Evolutionary conservation across 345 rosid species (phyloP), one percentile per base, ranked within the genome.

Genomic region (Rhodamnia rubescens): DNA sequence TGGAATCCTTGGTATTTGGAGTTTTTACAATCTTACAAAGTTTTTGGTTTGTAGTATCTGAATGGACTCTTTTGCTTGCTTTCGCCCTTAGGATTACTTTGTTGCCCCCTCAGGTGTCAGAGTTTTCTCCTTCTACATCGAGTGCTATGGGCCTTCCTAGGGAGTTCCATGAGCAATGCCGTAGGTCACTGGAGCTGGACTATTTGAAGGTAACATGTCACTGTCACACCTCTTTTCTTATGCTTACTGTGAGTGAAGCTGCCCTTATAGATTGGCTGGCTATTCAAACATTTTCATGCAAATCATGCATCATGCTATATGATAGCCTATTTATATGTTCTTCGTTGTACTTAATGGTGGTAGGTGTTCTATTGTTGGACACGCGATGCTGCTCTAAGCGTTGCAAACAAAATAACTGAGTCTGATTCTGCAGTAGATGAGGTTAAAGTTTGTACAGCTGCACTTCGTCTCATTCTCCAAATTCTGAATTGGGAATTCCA

Each of bases 71-170:
- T 61, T 84, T 57, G 51, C 21, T 57, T 54, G 69, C 78, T 84
- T 56, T 84, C 11, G 3, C 80, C 80, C 80, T 69, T 36, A 69
- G 80, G 47, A 69, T 69, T 69, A 69, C 26, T 69, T 69, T 69
- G 36, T 69, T 36, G 78, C 80, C 80, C 14, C 80, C 80, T 86
- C 90, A 96, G 99, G 94, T 97, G 74, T 97, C 99, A 85, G 99
- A 97, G 84, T 97, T 97, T 91, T 94, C 99, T 85, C 98, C 99
- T 78, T 91, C 98, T 83, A 96, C 98, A 85, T 96, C 98, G 78
- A 95, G 95, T 91, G 96, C 94, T 90, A 92, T 97, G 98, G 96
- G 99, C 90, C 98, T 97, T 86, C 98, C 99, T 9, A 92, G 94
- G 92, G 99, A 97, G 90, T 96, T 94, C 90, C 99, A 96, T 88